These are phyloP conservation scores for Ceratobasidium sp. DNA, from an alignment of 1,284 basidiomycete genomes.

Conservation along the genomic window DNA sequence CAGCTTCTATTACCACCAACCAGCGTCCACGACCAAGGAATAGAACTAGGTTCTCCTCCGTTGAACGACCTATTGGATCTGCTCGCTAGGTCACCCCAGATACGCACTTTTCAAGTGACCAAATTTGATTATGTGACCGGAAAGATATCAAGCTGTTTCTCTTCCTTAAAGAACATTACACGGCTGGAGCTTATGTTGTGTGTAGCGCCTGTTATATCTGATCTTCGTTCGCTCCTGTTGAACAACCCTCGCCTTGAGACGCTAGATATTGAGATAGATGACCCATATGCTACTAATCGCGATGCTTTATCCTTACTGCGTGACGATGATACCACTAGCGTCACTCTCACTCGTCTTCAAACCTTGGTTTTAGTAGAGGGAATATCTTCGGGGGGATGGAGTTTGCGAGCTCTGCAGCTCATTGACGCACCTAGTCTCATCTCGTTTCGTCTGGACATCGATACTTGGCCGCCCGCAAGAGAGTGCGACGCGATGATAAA, in stretches of 20 bases:
- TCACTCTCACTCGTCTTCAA: background rate
- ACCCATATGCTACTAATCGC: background rate
- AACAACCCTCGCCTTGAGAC: slow-evolving; percentile 5
- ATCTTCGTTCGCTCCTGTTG: background rate
- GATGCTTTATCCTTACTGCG: too few relatives aligned
- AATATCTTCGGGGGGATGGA: background rate
- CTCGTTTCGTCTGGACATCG: background rate
- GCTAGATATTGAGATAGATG: background rate
- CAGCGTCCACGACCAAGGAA: background rate
- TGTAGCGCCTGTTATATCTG: too few relatives aligned
- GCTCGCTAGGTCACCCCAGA: background rate
- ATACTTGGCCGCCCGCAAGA: background rate
- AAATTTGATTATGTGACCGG: background rate
- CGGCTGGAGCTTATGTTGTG: background rate
- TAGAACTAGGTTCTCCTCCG: background rate
- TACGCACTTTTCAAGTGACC: background rate
- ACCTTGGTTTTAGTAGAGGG: background rate
- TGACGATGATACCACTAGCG: background rate
- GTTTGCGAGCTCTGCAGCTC: background rate
- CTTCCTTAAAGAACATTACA: slow-evolving; percentile 5
- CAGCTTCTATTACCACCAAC: background rate
- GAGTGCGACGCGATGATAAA: background rate
- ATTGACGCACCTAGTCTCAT: slow-evolving; percentile 15
- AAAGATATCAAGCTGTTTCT: background rate
- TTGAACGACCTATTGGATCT: background rate